phyloP scores from a whole-genome alignment of 2,329 filamentous ascomycete species.

The Paraphoma chrysanthemicola region DNA sequence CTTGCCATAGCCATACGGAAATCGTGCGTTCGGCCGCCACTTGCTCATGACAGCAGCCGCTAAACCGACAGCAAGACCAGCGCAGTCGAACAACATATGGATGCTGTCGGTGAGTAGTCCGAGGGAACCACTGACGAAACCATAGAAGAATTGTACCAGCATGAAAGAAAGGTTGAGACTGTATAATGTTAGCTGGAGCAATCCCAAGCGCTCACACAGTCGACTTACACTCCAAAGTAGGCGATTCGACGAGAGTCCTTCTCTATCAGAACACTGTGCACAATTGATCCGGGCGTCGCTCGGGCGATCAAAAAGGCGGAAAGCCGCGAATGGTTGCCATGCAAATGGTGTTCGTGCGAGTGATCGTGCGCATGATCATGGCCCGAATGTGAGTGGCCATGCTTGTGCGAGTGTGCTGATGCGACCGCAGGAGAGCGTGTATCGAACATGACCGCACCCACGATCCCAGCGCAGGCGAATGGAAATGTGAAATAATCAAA shows the following conservation, averaged over 20 bases:
- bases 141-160: slow-evolving; percentile 92
- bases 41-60: slow-evolving; percentile 95
- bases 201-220: background rate
- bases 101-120: slow-evolving; percentile 97
- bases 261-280: slow-evolving; percentile 86
- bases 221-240: slow-evolving; percentile 87
- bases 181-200: background rate
- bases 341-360: slow-evolving; percentile 44
- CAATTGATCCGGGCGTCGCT: slow-evolving; percentile 74
- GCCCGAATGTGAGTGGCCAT: slow-evolving; percentile 37
- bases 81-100: slow-evolving; percentile 99
- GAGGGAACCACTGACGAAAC: slow-evolving; percentile 89
- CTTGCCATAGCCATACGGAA: slow-evolving; percentile 96
- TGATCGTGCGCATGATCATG: slow-evolving; percentile 38
- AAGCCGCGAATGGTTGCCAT: slow-evolving; percentile 67
- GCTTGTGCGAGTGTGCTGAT: slow-evolving; percentile 39
- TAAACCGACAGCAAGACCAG: slow-evolving; percentile 87
- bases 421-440: slow-evolving; percentile 33
- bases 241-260: slow-evolving; percentile 94
- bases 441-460: slow-evolving; percentile 51
- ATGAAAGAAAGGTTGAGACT: slow-evolving; percentile 96
- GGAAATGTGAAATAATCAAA: slow-evolving; percentile 22
- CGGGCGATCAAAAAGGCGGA: slow-evolving; percentile 76
- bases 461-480: slow-evolving; percentile 39
- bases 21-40: slow-evolving; percentile 87